Evolutionary conservation across 192 early-diverging fungal genomes (phyloP), one percentile per base, ranked within the genome.

Genomic region (Coemansia umbellata): DNA sequence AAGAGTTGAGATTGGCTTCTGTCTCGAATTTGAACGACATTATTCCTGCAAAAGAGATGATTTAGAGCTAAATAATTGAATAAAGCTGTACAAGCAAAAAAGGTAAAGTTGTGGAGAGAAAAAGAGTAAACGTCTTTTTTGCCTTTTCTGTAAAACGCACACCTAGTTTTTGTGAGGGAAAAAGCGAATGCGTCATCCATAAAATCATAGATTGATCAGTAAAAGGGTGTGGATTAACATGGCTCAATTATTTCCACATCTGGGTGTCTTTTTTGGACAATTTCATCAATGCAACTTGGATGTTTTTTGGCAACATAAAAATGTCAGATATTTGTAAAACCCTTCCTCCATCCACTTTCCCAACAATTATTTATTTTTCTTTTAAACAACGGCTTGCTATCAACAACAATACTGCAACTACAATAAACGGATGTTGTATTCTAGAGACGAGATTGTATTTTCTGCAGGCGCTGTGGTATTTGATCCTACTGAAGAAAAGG

Each of bases 381-480:
- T 14, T 17, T 3, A 27, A 8, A 23, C 10, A 5, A 39, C 1
- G n/a, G n/a, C n/a, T n/a, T n/a, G n/a, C n/a, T n/a, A n/a, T n/a
- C n/a, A n/a, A n/a, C n/a, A n/a, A n/a, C n/a, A n/a, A n/a, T n/a
- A n/a, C n/a, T n/a, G n/a, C n/a, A n/a, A n/a, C n/a, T n/a, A n/a
- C n/a, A n/a, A n/a, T n/a, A n/a, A n/a, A n/a, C n/a, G n/a, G 11
- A 66, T 74, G 71, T 28, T 67, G 4, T 64, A 67, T 35, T 6
- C 56, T 17, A 52, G 33, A 18, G 40, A 23, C 19, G 56, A 60
- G 30, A 30, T 63, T 11, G 9, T 64, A 37, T 55, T 67, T 32
- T 74, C 71, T 7, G 71, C 71, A 15, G 71, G 71, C 18, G 71
- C 71, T 1, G 71, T 74, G 11, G 65, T 74, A 5, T 74, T 74